Evolutionary conservation across 768 basidiomycete genomes (phyloP), one percentile per base, ranked within the genome.

Genomic region (Lactarius indigo): DNA sequence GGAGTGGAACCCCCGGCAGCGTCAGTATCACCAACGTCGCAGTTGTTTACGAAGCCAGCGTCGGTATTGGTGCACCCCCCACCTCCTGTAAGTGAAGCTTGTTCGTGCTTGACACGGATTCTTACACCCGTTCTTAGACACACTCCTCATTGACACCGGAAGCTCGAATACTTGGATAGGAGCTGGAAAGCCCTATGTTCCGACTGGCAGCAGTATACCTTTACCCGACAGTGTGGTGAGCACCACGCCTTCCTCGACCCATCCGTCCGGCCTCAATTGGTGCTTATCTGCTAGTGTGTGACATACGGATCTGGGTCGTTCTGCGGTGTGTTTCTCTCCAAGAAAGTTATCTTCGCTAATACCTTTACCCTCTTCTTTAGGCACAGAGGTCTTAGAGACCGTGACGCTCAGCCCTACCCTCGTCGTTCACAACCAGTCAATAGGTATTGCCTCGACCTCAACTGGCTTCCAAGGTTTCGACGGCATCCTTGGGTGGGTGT

Each of bases 61-160:
- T 75, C 37, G 82, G 80, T 17, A 81, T 87, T 39, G 87, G 87
- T 56, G 82, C 73, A 35, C 86, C 85, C 2, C 74, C 83, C 30
- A 87, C 85, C 8, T 75, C 72, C 23, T 87, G 85, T 83, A 69
- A 69, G 80, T 66, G 17, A 57, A 15, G 3, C 37, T 15, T 15
- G 39, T 41, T 18, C 39, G 18, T 18, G 6, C 17, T 41, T 17
- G 6, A 41, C 17, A 18, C 2, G 17, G 17, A 18, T n/a, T 31
- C 30, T 2, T 20, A 56, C 7, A 37, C 15, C 6, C 33, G 9
- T n/a, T 59, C 35, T 47, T 33, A 61, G 60, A 52, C 35, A 52
- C 26, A 5, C 41, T 64, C 26, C 12, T 39, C 23, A 1, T 64
- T 18, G 57, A 59, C 44, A 59, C 35, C 17, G 57, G 64, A 17